Percentiles rank a stretch among this genome's conserved stretches.
Evolutionary conservation across 768 basidiomycete species (phyloP).

Genomic region (Rossbeevera mucosa): DNA sequence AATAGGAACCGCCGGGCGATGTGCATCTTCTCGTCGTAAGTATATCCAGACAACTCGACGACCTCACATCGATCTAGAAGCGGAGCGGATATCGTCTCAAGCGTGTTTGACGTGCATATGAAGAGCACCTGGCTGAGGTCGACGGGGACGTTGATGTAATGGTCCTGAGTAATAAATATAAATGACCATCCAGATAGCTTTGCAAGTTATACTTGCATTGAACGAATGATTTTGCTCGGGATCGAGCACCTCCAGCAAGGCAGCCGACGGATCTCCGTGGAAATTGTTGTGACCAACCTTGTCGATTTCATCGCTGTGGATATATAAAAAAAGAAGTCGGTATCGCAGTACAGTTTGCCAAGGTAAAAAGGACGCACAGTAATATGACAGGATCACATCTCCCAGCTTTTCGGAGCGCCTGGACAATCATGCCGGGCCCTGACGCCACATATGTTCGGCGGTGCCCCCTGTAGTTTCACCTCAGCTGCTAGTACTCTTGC

Average conservation of each 20-base stretch:
- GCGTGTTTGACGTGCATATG: conserved; percentile 87
- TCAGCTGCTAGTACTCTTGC: conserved; percentile 3
- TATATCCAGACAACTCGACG: conserved; percentile 80
- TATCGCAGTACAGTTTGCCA: not conserved
- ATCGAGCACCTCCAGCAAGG: conserved; percentile 86
- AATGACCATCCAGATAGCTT: not conserved
- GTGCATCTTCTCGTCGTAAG: conserved; percentile 86
- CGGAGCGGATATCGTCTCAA: conserved; percentile 85
- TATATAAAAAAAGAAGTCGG: conserved; percentile 1
- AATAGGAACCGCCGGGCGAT: conserved; percentile 85
- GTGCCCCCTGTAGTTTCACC: conserved; percentile 41
- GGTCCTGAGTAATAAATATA: conserved; percentile 52
- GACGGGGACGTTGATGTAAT: conserved; percentile 86
- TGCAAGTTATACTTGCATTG: conserved; percentile 43
- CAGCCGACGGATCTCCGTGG: conserved; percentile 90
- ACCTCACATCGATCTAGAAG: conserved; percentile 88
- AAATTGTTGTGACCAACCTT: conserved; percentile 84
- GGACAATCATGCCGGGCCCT: conserved; percentile 79
- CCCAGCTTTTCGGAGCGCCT: conserved; percentile 81
- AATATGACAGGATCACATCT: conserved; percentile 77
- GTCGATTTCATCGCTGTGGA: conserved; percentile 77
- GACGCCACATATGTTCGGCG: conserved; percentile 88
- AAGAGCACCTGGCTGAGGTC: conserved; percentile 87
- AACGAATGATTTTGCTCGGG: conserved; percentile 89
- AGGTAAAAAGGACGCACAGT: conserved; percentile 36